phyloP scores from a whole-genome alignment of 164 flowering plant species.

The Magnolia sinica region DNA sequence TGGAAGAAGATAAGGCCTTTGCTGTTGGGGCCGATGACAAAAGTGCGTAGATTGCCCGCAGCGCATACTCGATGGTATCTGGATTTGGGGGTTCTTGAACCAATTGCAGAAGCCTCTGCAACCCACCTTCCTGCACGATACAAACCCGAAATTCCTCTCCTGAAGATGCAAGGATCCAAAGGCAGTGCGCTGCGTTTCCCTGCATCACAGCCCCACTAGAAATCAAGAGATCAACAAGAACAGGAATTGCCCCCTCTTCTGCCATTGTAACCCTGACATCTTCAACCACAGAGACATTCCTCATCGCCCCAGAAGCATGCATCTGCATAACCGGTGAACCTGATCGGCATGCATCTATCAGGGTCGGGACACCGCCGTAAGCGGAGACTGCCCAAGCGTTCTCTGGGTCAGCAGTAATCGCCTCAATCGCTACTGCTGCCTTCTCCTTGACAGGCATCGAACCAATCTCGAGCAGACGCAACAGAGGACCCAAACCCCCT shows the following conservation, averaged over 20 bases:
- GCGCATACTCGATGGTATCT: conserved; percentile 45
- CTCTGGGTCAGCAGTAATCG: conserved; percentile 61
- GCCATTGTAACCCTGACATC: conserved; percentile 44
- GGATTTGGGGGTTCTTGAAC: conserved; percentile 41
- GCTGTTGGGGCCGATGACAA: conserved; percentile 27
- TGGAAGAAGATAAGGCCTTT: conserved; percentile 39
- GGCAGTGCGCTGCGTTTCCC: conserved; percentile 50
- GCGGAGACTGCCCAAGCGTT: conserved; percentile 85
- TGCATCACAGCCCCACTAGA: conserved; percentile 31
- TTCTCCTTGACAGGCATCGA: conserved; percentile 47
- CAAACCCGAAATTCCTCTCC: conserved; percentile 40
- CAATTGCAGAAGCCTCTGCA: conserved; percentile 47
- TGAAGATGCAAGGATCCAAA: conserved; percentile 48
- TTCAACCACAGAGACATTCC: conserved; percentile 47
- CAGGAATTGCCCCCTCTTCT: conserved; percentile 64
- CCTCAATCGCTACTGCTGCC: conserved; percentile 61
- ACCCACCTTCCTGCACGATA: conserved; percentile 45
- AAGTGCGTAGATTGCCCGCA: conserved; percentile 50
- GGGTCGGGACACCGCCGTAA: conserved; percentile 60
- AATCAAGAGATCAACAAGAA: conserved; percentile 41
- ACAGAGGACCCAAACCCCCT: conserved; percentile 70
- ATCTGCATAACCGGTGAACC: conserved; percentile 44
- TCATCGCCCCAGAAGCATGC: conserved; percentile 53
- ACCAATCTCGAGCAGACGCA: conserved; percentile 63
- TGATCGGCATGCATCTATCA: conserved; percentile 62